Base-by-base conservation (phyloP, 805 yeast genomes). In the Starmerella floricola region DNA sequence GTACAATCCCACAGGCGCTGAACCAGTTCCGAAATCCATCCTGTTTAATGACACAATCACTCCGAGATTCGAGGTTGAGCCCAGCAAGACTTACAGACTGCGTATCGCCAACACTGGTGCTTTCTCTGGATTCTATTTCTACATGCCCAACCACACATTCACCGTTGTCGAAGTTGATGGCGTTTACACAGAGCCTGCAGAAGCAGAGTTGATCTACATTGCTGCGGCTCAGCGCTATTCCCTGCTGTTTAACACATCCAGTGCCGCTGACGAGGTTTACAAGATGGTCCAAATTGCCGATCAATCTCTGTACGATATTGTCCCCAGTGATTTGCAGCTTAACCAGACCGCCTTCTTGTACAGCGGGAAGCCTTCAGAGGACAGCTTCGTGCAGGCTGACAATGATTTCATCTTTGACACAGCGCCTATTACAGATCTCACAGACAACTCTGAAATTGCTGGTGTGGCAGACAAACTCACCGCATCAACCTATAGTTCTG, bases 1-100 rank as follows among this genome's bases (percentile, higher is more conserved):
- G 48, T 77, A 69, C 67, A 91, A 91, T 63, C 98, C 98, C 45
- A 84, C 95, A 8, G 98, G 98, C 57, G 95, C 97, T 34, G 98
- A 91, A 66, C 98, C 98, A 39, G 78, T 91, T 53, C 98, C 98
- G 8, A 80, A 82, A 51, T 68, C 72, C 59, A 62, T 81, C 53
- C 70, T 91, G 54, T 68, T 86, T 61, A 88, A 88, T 65, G 85
- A 86, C 58, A 78, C 94, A 11, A 72, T 69, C 56, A 23, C 45
- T 8, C 52, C 55, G 27, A 50, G 50, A 40, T 66, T 72, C 56
- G 51, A 64, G 8, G 93, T 88, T 42, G 58, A 82, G 65, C 94
- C 97, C 6, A 76, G 76, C 64, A 85, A 76, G 30, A 87, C 95
- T 15, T 91, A 91, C 61, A 65, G 81, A 53, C 52, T 91, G 49